Evolutionary conservation across 1,139 yeast genomes (phyloP).

Genomic region (Geotrichum citri-aurantii): DNA sequence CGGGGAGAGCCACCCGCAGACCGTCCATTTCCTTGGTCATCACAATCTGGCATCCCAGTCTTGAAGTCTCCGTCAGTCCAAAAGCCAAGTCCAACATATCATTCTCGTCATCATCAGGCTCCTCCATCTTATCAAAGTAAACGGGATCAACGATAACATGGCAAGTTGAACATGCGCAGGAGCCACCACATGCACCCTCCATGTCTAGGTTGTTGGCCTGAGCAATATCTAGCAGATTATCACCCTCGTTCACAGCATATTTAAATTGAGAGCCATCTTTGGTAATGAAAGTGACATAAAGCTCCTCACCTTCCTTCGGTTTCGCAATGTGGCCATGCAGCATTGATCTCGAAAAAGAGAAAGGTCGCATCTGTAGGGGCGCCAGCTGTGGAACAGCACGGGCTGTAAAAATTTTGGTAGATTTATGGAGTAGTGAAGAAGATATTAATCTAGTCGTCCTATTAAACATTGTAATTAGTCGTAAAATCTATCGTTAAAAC

Average conservation of each 20-base stretch:
- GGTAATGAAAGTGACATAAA: constrained; percentile 82
- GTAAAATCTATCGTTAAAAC: not conserved
- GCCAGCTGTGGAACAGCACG: not conserved
- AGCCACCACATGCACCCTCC: constrained; percentile 99
- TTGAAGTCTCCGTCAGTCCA: constrained; percentile 86
- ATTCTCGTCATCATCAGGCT: constrained; percentile 95
- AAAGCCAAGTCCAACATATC: constrained; percentile 98
- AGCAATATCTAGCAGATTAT: constrained; percentile 84
- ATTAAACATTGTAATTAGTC: not conserved
- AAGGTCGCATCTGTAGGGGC: not conserved
- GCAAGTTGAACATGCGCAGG: constrained; percentile 98
- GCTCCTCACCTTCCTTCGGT: constrained; percentile 92
- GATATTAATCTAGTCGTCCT: not conserved
- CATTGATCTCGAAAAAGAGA: not conserved
- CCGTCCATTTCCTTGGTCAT: constrained; percentile 93
- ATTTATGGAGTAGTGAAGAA: not conserved
- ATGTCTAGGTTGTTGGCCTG: constrained; percentile 89
- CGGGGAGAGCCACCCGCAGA: constrained; percentile 90
- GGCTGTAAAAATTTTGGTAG: not conserved
- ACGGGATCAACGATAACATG: constrained; percentile 96
- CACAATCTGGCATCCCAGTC: constrained; percentile 88
- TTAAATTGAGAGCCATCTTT: constrained; percentile 83
- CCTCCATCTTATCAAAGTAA: constrained; percentile 82
- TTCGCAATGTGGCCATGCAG: constrained; percentile 80
- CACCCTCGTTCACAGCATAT: constrained; percentile 88